These are phyloP conservation scores for Jimgerdemannia flammicorona DNA, from an alignment of 192 early-diverging fungal genomes.

Conservation along the genomic window DNA sequence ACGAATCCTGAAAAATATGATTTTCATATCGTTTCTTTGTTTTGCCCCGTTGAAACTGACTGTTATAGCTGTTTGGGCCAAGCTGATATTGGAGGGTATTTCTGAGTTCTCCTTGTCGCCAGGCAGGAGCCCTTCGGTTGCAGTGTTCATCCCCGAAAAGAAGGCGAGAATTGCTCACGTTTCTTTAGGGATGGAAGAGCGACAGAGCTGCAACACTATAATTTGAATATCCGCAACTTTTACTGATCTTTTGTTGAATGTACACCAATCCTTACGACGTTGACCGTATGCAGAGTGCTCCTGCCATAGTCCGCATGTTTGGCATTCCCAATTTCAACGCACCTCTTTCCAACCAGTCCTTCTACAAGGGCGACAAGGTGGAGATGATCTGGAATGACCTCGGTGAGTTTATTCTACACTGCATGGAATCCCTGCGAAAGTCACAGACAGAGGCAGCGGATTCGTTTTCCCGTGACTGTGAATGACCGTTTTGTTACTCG, in stretches of 20 bases:
- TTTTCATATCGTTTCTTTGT: not conserved
- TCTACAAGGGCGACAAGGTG: slow-evolving; percentile 92
- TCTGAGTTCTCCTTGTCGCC: slow-evolving; percentile 85
- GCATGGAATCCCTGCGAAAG: too few species aligned
- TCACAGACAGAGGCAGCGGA: too few species aligned
- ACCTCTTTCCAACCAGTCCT: slow-evolving; percentile 84
- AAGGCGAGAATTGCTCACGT: slow-evolving; percentile 28
- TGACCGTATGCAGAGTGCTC: slow-evolving; percentile 46
- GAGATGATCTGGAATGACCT: slow-evolving; percentile 92
- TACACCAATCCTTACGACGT: slow-evolving; percentile 1
- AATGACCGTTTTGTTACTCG: not conserved
- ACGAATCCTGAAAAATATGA: too few species aligned
- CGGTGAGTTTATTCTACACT: slow-evolving; percentile 27
- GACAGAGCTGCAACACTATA: slow-evolving; percentile 33
- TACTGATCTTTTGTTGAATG: not conserved
- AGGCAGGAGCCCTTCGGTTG: slow-evolving; percentile 76
- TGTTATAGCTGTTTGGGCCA: slow-evolving; percentile 31
- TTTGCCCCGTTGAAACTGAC: not conserved
- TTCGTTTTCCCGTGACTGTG: not conserved
- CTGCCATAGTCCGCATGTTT: slow-evolving; percentile 87
- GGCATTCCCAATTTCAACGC: slow-evolving; percentile 68
- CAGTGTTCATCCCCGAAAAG: slow-evolving; percentile 87
- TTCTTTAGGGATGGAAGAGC: not conserved
- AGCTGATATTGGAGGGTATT: slow-evolving; percentile 75
- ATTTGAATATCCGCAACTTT: slow-evolving; percentile 2